Base-by-base conservation (phyloP, 2,329 filamentous ascomycete species). In the Calonectria henricotiae region DNA sequence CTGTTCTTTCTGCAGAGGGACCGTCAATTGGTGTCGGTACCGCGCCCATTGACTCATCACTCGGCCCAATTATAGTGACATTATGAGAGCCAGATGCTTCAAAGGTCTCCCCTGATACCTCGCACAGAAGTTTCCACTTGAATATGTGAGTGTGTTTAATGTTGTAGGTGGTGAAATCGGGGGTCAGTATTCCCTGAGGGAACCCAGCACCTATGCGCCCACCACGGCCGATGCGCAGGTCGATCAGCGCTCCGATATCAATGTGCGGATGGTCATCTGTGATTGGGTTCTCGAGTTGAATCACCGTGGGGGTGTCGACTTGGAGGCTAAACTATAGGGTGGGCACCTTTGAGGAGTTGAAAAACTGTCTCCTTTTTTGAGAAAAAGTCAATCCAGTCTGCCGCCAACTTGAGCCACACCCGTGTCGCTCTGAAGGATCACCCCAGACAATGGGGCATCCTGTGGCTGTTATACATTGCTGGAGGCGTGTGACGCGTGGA, bases 271-370 rank as follows among this genome's bases (percentile, higher is more conserved):
- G 37, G 0, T 68, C 20, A 2, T 39, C 39, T 0, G 46, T 60
- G 1, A 69, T 70, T 0, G 75, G 75, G 20, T 78, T 75, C 0
- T 77, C 77, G 0, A 83, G 73, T 23, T 82, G 81, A 7, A 85
- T 71, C 0, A 77, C 68, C 0, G 55, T 58, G 0, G 83, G 83
- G 1, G 74, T 71, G 2, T 75, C 70, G 1, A 81, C 61, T 6
- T 78, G 63, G 0, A 82, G 20, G 0, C 71, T 64, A 44, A 79
- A 83, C 0, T 25, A 35, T 2, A 83, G 77, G 1, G 61, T 39
- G 0, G 83, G 83, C 0, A 82, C 77, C n/a, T 77, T 81, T 12
- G 80, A 79, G 0, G 78, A 78, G 2, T 71, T 70, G 5, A 85
- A 79, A 2, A 82, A 60, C 39, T 79, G 77, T 9, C 78, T 79